Conservation (phyloP, 2,329 filamentous ascomycete species). For the Mycogone perniciosa region DNA sequence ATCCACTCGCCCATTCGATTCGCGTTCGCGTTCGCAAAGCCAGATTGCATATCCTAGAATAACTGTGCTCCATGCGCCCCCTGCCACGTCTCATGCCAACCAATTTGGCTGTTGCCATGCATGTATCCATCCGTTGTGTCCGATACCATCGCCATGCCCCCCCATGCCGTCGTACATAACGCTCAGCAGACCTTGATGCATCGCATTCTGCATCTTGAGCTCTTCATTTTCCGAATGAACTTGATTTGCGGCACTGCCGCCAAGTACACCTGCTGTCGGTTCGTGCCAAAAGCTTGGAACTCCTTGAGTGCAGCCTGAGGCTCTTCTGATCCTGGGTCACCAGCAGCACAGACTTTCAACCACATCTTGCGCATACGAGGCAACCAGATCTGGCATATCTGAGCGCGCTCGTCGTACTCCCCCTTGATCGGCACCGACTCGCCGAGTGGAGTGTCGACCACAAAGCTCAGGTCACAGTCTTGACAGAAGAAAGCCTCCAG, state of each 20-base stretch:
- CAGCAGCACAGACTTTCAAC: slow-evolving; percentile 22
- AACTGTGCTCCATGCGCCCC: slow-evolving; percentile 29
- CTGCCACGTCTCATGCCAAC: slow-evolving; percentile 30
- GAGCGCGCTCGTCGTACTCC: slow-evolving; percentile 17
- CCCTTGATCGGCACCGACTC: slow-evolving; percentile 21
- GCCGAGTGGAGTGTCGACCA: slow-evolving; percentile 23
- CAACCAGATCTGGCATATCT: slow-evolving; percentile 33
- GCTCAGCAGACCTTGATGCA: slow-evolving; percentile 28
- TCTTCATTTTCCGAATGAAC: slow-evolving; percentile 22
- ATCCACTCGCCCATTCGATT: slow-evolving; percentile 22
- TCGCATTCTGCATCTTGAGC: slow-evolving; percentile 26
- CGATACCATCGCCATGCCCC: slow-evolving; percentile 19
- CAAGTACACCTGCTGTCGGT: slow-evolving; percentile 24
- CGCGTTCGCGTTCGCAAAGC: slow-evolving; percentile 25
- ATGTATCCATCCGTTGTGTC: slow-evolving; percentile 24
- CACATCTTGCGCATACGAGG: slow-evolving; percentile 33
- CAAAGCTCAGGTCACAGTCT: slow-evolving; percentile 28
- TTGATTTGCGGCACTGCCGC: slow-evolving; percentile 25
- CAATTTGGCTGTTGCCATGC: slow-evolving; percentile 29
- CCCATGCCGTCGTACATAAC: slow-evolving; percentile 30
- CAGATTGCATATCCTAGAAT: slow-evolving; percentile 27
- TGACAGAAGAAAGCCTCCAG: slow-evolving; percentile 27
- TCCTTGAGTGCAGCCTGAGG: slow-evolving; percentile 19
- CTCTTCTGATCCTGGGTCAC: slow-evolving; percentile 19
- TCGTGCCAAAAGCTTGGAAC: slow-evolving; percentile 23